These are phyloP conservation scores for Butyriboletus loyo DNA, from an alignment of 768 basidiomycete species.

Conservation along the genomic window DNA sequence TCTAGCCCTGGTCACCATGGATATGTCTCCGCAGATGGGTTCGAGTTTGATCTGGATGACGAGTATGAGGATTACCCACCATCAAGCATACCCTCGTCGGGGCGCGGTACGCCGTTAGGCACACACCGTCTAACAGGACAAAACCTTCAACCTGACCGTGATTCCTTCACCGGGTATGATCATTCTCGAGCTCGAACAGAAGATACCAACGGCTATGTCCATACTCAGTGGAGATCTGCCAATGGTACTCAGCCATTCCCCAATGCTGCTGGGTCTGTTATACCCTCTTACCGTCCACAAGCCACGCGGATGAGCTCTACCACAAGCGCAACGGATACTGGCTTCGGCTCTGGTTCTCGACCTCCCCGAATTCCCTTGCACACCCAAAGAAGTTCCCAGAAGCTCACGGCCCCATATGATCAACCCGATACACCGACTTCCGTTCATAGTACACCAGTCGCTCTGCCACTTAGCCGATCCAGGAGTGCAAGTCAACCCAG, in stretches of 20 bases:
- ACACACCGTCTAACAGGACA: conserved; percentile 56
- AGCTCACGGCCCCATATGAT: conserved; percentile 54
- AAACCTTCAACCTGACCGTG: conserved; percentile 57
- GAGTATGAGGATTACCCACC: conserved; percentile 76
- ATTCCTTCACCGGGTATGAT: conserved; percentile 44
- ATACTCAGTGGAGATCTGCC: conserved; percentile 60
- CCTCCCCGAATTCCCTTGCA: conserved; percentile 47
- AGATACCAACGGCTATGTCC: conserved; percentile 57
- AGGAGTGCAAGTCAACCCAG: conserved; percentile 80
- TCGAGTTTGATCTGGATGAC: conserved; percentile 71
- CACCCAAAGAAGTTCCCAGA: conserved; percentile 69
- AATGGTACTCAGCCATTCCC: conserved; percentile 41
- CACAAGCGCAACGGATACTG: conserved; percentile 40
- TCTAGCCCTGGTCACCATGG: conserved; percentile 18
- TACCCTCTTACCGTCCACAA: conserved; percentile 38
- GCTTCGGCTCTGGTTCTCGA: conserved; percentile 36
- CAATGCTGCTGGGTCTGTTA: conserved; percentile 13
- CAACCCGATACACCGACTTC: conserved; percentile 38
- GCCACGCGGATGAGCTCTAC: conserved; percentile 49
- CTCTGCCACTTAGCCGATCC: conserved; percentile 49
- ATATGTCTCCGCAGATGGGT: conserved; percentile 63
- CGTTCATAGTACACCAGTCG: conserved; percentile 12
- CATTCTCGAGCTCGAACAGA: conserved; percentile 70
- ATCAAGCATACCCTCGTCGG: conserved; percentile 46
- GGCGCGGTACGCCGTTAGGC: conserved; percentile 72